Evolutionary conservation across 2,329 filamentous ascomycete species (phyloP), one percentile per base, ranked within the genome.

Genomic region (Exophiala sp.): DNA sequence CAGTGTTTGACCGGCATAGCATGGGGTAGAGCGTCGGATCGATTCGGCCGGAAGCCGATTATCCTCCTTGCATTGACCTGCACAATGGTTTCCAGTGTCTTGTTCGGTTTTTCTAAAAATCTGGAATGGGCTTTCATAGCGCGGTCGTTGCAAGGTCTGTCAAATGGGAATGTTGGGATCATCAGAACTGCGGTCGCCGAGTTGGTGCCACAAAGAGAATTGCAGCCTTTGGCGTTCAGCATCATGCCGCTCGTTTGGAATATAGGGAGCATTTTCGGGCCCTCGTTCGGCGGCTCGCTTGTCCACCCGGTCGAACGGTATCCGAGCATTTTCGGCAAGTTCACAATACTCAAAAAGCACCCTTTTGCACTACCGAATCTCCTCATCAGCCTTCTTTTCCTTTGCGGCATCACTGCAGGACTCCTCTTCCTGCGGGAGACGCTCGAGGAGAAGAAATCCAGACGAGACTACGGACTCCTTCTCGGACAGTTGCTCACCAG

Each of bases 151-250:
- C 79, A 87, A 60, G 91, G 93, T 1, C 77, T 83, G 8, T 83
- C 86, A 38, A 96, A 95, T 64, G 93, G 91, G 46, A 97, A 96
- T 64, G 84, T 91, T n/a, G 86, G 93, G 1, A 96, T 96, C 55
- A 84, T 96, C 56, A 74, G 90, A 58, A 95, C 88, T 13, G 88
- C 93, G 72, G 89, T 96, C 1, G 91, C 91, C 0, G 91, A 96
- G 67, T 82, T 96, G 77, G 89, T 95, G 1, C 86, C 88, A 0
- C 82, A 93, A 66, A 88, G 79, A 65, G 85, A 89, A 63, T 74
- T 95, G 5, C 91, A 96, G 63, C 90, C 91, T 0, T 76, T 82
- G 45, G 93, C 93, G 0, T 97, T 97, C 67, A 89, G 85, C 57
- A 75, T 97, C 39, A 96, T 97, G 90, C 91, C 91, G 2, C 70